phyloP scores from a whole-genome alignment of 208 protist genomes.

The Acanthamoeba divionensis region DNA sequence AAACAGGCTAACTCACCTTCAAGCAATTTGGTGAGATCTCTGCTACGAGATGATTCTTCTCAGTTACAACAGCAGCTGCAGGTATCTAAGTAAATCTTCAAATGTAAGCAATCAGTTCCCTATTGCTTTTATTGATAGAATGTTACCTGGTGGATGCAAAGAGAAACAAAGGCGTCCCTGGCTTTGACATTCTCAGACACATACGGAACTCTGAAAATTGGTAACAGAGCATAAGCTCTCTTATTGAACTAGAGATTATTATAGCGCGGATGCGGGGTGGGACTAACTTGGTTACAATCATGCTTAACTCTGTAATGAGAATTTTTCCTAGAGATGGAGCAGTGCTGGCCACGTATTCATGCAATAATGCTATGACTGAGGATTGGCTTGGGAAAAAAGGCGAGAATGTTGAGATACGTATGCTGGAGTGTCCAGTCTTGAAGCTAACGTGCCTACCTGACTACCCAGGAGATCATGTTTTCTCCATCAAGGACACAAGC shows the following conservation, averaged over 20 bases:
- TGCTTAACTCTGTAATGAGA: neutral
- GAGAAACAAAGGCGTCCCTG: neutral
- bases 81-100: neutral
- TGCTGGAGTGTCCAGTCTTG: neutral
- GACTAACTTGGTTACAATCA: constrained; percentile 1
- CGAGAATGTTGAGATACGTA: neutral
- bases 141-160: constrained; percentile 49
- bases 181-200: neutral
- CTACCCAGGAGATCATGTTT: constrained; percentile 49
- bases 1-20: neutral
- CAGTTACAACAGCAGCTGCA: neutral
- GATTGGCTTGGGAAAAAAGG: neutral
- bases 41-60: constrained; percentile 3
- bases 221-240: neutral
- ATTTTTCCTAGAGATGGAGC: neutral
- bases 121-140: neutral
- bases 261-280: neutral
- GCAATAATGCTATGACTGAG: neutral
- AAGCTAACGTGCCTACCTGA: neutral
- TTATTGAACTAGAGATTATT: neutral
- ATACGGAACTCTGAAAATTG: neutral
- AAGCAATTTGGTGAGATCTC: constrained; percentile 17
- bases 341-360: neutral
- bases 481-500: constrained; percentile 13
- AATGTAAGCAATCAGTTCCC: neutral